Evolutionary conservation across 805 yeast species (phyloP).

Genomic region (Ogataea methylovora): DNA sequence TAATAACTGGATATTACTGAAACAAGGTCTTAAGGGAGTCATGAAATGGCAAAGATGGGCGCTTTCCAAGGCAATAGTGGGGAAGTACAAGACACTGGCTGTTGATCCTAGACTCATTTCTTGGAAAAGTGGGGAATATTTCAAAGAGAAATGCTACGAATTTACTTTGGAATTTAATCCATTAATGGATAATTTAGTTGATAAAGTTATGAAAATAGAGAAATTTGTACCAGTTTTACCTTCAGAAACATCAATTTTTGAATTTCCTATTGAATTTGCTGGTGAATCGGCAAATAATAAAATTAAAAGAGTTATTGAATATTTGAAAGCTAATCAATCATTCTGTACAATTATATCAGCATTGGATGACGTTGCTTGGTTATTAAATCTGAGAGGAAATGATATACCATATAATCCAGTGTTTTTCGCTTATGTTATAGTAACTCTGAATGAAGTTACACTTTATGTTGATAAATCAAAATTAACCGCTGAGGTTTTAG

Average conservation of each 20-base stretch:
- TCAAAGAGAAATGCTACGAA: constrained; percentile 24
- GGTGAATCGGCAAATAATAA: constrained; percentile 35
- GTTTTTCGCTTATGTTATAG: constrained; percentile 60
- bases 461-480: constrained; percentile 35
- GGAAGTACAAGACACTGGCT: constrained; percentile 52
- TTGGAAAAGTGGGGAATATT: constrained; percentile 35
- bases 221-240: constrained; percentile 7
- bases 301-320: constrained; percentile 21
- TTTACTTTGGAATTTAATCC: constrained; percentile 41
- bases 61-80: constrained; percentile 42
- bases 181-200: constrained; percentile 61
- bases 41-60: constrained; percentile 81
- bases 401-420: constrained; percentile 87
- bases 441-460: constrained; percentile 29
- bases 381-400: constrained; percentile 41
- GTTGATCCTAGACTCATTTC: constrained; percentile 76
- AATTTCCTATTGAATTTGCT: constrained; percentile 30
- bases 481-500: constrained; percentile 7
- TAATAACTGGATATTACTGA: constrained; percentile 68
- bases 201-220: constrained; percentile 55
- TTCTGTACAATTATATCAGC: constrained; percentile 43
- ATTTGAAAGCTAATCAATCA: constrained; percentile 22
- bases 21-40: constrained; percentile 66
- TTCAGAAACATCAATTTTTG: constrained; percentile 21
- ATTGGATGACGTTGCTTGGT: constrained; percentile 48